Evolutionary conservation across 441 rosid species (phyloP), one percentile per base, ranked within the genome.

Genomic region (Geranium incanum): DNA sequence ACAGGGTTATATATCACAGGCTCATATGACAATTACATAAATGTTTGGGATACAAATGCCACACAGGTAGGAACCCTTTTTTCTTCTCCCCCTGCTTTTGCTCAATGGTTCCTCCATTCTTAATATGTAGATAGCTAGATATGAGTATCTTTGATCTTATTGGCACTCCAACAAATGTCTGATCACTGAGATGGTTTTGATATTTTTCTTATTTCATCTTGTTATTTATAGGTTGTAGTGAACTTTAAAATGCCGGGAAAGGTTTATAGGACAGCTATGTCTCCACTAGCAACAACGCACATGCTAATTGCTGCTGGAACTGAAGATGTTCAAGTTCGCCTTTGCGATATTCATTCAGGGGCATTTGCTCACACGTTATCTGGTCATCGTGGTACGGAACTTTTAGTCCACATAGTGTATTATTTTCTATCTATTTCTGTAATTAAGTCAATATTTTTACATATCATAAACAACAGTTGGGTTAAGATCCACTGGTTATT

Each of bases 271-370:
- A 81, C 92, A 66, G 93, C 97, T 67, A 92, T 94, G 97, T 94
- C 99, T 66, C 75, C 95, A 36, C 39, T 92, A 84, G 90, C 98
- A 57, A 86, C 88, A 12, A 81, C 95, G 70, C 99, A 94, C 77
- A 88, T 89, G 88, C 81, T 94, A 62, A 88, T 94, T 72, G 99
- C 99, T 77, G 85, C 89, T 66, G 98, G 88, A 77, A 92, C 92
- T 50, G 97, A 94, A 82, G 97, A 92, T 80, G 97, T 92, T 64
- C 98, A 92, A 80, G 95, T 94, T 78, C 95, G 97, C 62, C 94
- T 94, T 36, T 94, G 97, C 75, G 99, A 92, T 83, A 82, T 94
- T 74, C 86, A 92, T 74, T 94, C 97, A 16, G 99, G 97, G 72
- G 93, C 97, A 60, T 87, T 90, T 75, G 71, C 97, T 62, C 95